phyloP scores from a whole-genome alignment of 306 rosid species.

The Prunus dulcis region DNA sequence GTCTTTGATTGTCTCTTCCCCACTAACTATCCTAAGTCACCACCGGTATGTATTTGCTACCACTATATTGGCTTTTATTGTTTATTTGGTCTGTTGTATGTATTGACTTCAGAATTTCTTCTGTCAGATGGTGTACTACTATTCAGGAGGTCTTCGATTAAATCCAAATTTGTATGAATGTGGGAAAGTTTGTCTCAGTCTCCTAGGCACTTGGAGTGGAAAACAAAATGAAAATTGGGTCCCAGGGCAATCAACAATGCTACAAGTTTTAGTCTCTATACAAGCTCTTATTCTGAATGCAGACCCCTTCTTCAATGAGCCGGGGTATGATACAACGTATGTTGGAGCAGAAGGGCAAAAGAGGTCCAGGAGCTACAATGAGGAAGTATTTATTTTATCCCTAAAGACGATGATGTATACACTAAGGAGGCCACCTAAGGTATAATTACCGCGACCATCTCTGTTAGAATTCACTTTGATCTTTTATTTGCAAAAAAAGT shows the following conservation, averaged over 20 bases:
- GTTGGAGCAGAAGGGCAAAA: conserved; percentile 43
- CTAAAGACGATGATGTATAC: conserved; percentile 77
- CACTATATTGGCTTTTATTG: background rate
- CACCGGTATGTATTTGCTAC: conserved; percentile 59
- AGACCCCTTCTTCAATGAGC: conserved; percentile 76
- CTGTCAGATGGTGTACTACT: conserved; percentile 66
- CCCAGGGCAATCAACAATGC: conserved; percentile 71
- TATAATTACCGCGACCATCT: conserved; percentile 19
- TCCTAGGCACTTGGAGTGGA: conserved; percentile 80
- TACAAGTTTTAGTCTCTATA: conserved; percentile 81
- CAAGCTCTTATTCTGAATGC: conserved; percentile 79
- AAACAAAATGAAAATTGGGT: conserved; percentile 62
- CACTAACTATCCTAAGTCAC: conserved; percentile 48
- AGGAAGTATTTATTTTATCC: conserved; percentile 49
- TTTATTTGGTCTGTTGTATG: conserved; percentile 8
- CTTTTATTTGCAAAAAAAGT: background rate
- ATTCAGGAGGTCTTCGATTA: conserved; percentile 80
- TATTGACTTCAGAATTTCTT: conserved; percentile 25
- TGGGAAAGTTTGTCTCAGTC: conserved; percentile 88
- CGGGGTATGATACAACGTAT: conserved; percentile 40
- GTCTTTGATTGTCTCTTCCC: conserved; percentile 77
- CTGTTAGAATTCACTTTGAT: background rate
- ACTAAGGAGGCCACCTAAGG: conserved; percentile 70
- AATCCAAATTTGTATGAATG: conserved; percentile 71
- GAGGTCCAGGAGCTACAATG: conserved; percentile 61